Evolutionary conservation across 2,329 filamentous ascomycete species (phyloP).

Genomic region (Metarhizium robertsii): DNA sequence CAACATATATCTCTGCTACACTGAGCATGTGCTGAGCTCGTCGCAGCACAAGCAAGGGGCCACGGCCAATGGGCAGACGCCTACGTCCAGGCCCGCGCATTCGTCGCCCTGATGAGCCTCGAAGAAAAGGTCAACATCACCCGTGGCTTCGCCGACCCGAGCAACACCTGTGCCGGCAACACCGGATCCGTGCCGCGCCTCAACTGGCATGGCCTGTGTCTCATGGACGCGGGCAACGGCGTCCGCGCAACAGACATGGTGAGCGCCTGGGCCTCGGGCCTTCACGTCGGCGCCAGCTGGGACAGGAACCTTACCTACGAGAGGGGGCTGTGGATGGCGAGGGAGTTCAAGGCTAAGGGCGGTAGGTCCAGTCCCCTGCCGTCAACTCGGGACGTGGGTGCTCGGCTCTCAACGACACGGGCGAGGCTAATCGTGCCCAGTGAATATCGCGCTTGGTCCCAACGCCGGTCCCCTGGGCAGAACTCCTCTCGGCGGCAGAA

Average conservation of each 20-base stretch:
- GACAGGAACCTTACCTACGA: conserved; percentile 42
- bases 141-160: conserved; percentile 38
- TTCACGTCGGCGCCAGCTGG: conserved; percentile 43
- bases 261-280: conserved; percentile 36
- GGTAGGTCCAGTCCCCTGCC: conserved; percentile 29
- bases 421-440: conserved; percentile 12
- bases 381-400: too few relatives aligned
- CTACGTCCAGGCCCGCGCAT: conserved; percentile 44
- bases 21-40: neutral
- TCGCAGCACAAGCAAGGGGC: conserved; percentile 21
- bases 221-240: conserved; percentile 41
- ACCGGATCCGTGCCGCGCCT: conserved; percentile 36
- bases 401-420: neutral
- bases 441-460: conserved; percentile 63
- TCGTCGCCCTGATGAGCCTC: conserved; percentile 54
- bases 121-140: conserved; percentile 53
- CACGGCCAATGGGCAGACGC: conserved; percentile 43
- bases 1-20: neutral
- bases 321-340: conserved; percentile 42
- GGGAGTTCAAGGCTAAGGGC: conserved; percentile 47
- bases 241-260: conserved; percentile 38
- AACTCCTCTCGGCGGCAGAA: conserved; percentile 61
- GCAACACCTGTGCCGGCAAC: conserved; percentile 39
- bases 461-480: conserved; percentile 62
- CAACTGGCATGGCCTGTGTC: conserved; percentile 36